Evolutionary conservation across 768 basidiomycete genomes (phyloP).

Genomic region (Tricholoma terreum): DNA sequence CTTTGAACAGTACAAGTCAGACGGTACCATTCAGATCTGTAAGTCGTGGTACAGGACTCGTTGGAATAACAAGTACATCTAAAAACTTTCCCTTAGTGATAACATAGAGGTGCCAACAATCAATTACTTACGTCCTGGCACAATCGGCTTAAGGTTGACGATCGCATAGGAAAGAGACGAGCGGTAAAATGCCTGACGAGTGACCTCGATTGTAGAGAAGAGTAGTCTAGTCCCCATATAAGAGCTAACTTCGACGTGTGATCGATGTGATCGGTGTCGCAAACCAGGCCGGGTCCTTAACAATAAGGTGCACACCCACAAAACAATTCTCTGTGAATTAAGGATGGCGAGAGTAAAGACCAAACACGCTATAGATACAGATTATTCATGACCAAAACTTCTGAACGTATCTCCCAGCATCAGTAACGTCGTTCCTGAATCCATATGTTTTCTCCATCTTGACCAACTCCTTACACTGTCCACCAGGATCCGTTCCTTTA

Average conservation of each 20-base stretch:
- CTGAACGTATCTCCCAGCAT: not conserved
- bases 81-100: constrained; percentile 2
- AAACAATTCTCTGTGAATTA: too few relatives aligned
- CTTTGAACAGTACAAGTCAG: not conserved
- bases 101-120: not conserved
- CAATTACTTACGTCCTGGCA: constrained; percentile 78
- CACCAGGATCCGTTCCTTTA: not conserved
- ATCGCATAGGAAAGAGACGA: constrained; percentile 74
- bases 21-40: constrained; percentile 48
- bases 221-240: constrained; percentile 32
- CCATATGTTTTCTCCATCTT: constrained; percentile 15
- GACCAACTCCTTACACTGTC: constrained; percentile 20
- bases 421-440: not conserved
- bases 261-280: too few relatives aligned
- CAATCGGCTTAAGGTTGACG: constrained; percentile 92
- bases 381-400: constrained; percentile 1
- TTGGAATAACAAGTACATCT: constrained; percentile 66
- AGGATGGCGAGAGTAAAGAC: not conserved
- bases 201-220: constrained; percentile 80
- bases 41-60: constrained; percentile 52
- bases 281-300: too few relatives aligned
- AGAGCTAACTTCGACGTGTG: too few relatives aligned
- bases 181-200: constrained; percentile 71
- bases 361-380: not conserved
- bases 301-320: too few relatives aligned